These are phyloP conservation scores for Teunomyces lycoperdinae DNA, from an alignment of 805 yeast genomes.

Conservation along the genomic window DNA sequence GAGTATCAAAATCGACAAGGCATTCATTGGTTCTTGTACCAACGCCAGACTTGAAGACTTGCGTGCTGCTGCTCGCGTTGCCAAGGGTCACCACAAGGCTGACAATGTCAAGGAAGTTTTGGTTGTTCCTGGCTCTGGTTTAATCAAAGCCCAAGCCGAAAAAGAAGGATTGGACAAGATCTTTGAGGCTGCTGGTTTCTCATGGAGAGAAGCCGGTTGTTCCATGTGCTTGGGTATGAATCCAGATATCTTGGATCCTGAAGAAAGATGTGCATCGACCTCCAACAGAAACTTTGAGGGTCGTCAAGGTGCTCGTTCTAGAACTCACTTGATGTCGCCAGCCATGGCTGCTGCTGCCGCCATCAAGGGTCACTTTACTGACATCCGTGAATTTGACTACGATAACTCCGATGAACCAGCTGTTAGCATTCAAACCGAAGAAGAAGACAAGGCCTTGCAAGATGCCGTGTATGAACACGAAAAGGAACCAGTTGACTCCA, in stretches of 20 bases:
- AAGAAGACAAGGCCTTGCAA: slow-evolving; percentile 56
- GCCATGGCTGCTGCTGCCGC: slow-evolving; percentile 99
- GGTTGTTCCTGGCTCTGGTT: slow-evolving; percentile 97
- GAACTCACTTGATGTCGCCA: slow-evolving; percentile 98
- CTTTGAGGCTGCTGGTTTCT: slow-evolving; percentile 89
- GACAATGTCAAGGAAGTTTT: slow-evolving; percentile 74
- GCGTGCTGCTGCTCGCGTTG: slow-evolving; percentile 92
- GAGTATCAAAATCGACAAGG: slow-evolving; percentile 83
- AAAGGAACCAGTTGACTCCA: slow-evolving; percentile 55
- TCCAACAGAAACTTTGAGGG: slow-evolving; percentile 99
- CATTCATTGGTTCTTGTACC: slow-evolving; percentile 97
- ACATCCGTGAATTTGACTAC: slow-evolving; percentile 79
- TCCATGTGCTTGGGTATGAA: slow-evolving; percentile 99
- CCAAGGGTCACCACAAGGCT: slow-evolving; percentile 86
- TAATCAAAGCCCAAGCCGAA: slow-evolving; percentile 92
- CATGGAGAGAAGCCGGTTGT: slow-evolving; percentile 99
- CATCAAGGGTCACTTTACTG: slow-evolving; percentile 84
- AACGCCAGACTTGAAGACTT: slow-evolving; percentile 97
- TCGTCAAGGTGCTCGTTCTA: slow-evolving; percentile 94
- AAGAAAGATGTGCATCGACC: slow-evolving; percentile 98
- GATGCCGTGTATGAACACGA: slow-evolving; percentile 72
- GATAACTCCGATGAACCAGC: slow-evolving; percentile 59
- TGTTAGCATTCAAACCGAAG: slow-evolving; percentile 44
- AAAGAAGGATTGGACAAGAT: slow-evolving; percentile 90
- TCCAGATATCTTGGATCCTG: slow-evolving; percentile 92